phyloP scores from a whole-genome alignment of 441 rosid genomes.

The Populus tomentosa region DNA sequence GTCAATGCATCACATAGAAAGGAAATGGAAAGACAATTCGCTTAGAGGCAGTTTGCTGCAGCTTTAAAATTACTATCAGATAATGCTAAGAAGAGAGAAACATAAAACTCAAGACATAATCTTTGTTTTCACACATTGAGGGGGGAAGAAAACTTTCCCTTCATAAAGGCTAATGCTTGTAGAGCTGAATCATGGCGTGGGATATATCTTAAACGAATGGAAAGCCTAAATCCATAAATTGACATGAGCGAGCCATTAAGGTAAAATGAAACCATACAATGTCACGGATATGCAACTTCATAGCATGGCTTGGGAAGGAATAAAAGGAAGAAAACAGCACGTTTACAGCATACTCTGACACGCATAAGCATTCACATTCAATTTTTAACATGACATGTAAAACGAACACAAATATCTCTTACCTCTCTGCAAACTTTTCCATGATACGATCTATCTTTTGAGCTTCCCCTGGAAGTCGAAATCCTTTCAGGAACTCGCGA shows the following conservation, averaged over 20 bases:
- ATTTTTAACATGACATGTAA: too few species aligned
- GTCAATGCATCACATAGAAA: too few species aligned
- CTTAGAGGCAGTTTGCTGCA: too few species aligned
- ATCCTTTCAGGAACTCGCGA: slow-evolving; percentile 94
- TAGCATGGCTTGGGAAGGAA: not conserved
- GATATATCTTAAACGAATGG: not conserved
- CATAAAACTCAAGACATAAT: not conserved
- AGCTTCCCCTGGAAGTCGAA: slow-evolving; percentile 99
- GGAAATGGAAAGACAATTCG: too few species aligned
- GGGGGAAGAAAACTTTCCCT: not conserved
- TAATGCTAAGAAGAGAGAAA: too few species aligned
- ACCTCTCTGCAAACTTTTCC: slow-evolving; percentile 99
- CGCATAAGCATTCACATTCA: too few species aligned
- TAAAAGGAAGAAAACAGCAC: too few species aligned
- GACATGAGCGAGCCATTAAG: not conserved
- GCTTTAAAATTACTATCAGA: too few species aligned
- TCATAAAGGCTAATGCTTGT: not conserved
- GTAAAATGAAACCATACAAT: not conserved
- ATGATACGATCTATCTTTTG: slow-evolving; percentile 99
- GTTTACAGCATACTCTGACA: too few species aligned
- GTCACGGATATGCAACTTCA: not conserved
- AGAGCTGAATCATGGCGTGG: not conserved
- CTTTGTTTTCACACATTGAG: not conserved
- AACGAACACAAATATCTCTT: slow-evolving; percentile 4
- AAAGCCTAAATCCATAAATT: not conserved